Evolutionary conservation across 2,329 filamentous ascomycete genomes (phyloP).

Genomic region (Endoconidiophora polonica): DNA sequence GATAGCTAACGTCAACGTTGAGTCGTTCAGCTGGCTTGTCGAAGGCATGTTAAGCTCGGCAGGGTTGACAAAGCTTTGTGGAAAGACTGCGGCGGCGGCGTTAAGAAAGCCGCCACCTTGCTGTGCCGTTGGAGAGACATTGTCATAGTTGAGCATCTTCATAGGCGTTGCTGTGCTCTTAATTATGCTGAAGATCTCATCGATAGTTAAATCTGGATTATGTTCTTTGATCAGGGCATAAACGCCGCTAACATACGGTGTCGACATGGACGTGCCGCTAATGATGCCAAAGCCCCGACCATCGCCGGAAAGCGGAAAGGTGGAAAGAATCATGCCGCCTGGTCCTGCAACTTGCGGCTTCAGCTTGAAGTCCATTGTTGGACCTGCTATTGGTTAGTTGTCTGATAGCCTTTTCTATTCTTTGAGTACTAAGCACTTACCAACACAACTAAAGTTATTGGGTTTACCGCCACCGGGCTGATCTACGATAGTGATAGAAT

Average conservation of each 20-base stretch:
- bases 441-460: constrained; percentile 13
- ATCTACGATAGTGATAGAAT: constrained; percentile 2
- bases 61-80: not conserved
- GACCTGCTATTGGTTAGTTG: constrained; percentile 5
- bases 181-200: constrained; percentile 18
- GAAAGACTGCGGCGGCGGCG: constrained; percentile 17
- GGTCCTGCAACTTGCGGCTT: constrained; percentile 21
- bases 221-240: constrained; percentile 26
- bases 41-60: constrained; percentile 1
- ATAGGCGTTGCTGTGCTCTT: constrained; percentile 18
- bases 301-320: constrained; percentile 14
- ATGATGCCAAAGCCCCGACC: constrained; percentile 20
- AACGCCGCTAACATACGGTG: constrained; percentile 36
- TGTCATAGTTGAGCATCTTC: constrained; percentile 17
- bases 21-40: not conserved
- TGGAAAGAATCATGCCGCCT: constrained; percentile 21
- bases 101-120: constrained; percentile 22
- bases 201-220: constrained; percentile 16
- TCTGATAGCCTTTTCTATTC: not conserved
- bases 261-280: constrained; percentile 40
- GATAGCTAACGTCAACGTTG: not conserved
- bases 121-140: constrained; percentile 19
- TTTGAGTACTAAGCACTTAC: not conserved
- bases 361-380: constrained; percentile 16
- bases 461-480: constrained; percentile 10